These are phyloP conservation scores for Trypanosoma lewisi DNA, from an alignment of 208 protist genomes.

Conservation along the genomic window DNA sequence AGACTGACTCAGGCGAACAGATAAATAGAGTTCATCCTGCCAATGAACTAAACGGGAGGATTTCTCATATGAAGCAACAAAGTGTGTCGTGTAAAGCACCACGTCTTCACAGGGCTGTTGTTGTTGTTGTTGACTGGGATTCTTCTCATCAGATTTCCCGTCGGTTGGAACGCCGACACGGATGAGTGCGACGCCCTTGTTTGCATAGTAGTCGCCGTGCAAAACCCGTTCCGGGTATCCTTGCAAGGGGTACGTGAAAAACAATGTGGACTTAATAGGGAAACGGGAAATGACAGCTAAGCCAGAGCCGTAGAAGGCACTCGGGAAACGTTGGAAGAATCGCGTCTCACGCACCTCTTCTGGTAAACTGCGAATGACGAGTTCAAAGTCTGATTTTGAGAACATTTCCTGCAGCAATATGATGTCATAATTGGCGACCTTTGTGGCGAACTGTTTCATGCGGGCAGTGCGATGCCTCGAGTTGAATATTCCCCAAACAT, in stretches of 20 bases:
- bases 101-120: slow-evolving; percentile 51
- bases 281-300: slow-evolving; percentile 83
- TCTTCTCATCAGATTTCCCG: neutral
- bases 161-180: slow-evolving; percentile 52
- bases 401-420: slow-evolving; percentile 89
- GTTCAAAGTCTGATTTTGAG: slow-evolving; percentile 62
- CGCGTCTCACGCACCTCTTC: slow-evolving; percentile 39
- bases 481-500: slow-evolving; percentile 92
- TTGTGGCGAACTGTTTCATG: slow-evolving; percentile 76
- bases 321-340: slow-evolving; percentile 76
- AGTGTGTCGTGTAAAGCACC: slow-evolving; percentile 75
- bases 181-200: slow-evolving; percentile 79
- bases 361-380: slow-evolving; percentile 47
- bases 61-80: slow-evolving; percentile 81
- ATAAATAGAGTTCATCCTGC: slow-evolving; percentile 76
- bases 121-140: too few species aligned
- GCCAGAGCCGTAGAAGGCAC: slow-evolving; percentile 84
- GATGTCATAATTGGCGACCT: slow-evolving; percentile 80
- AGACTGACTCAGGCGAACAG: slow-evolving; percentile 75
- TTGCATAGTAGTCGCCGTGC: slow-evolving; percentile 89
- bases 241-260: slow-evolving; percentile 78
- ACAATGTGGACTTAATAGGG: slow-evolving; percentile 72
- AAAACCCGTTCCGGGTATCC: slow-evolving; percentile 82
- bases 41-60: slow-evolving; percentile 50
- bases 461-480: slow-evolving; percentile 68